A percentile compares a stretch with the other conserved stretches of the same genome.
Conservation (phyloP, 495 filamentous ascomycete genomes). For the Hyaloscypha hepaticicola region DNA sequence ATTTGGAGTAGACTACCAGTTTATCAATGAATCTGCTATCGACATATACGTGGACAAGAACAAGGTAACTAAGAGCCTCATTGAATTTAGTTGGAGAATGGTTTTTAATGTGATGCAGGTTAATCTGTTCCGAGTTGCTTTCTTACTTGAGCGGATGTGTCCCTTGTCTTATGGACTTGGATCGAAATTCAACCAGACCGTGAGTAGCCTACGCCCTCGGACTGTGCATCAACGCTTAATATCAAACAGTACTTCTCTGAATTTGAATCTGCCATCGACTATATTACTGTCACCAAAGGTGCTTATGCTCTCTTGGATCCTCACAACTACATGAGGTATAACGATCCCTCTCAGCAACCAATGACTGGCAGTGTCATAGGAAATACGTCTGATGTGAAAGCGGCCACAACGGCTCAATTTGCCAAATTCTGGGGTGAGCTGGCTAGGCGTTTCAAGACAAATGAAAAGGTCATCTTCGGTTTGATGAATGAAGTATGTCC, state of each 20-base stretch:
- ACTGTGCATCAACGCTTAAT: background rate
- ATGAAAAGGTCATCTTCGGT: conserved; percentile 51
- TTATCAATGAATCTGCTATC: conserved; percentile 46
- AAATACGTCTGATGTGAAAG: conserved; percentile 40
- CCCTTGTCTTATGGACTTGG: conserved; percentile 48
- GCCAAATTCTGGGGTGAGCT: conserved; percentile 54
- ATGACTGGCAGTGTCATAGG: conserved; percentile 50
- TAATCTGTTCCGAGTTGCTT: conserved; percentile 53
- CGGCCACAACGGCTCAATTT: conserved; percentile 49
- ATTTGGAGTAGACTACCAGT: conserved; percentile 52
- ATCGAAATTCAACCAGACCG: conserved; percentile 49
- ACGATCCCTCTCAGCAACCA: conserved; percentile 51
- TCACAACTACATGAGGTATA: conserved; percentile 57
- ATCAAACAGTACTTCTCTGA: conserved; percentile 44
- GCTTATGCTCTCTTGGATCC: conserved; percentile 49
- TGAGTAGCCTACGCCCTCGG: conserved; percentile 4
- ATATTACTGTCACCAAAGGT: conserved; percentile 50
- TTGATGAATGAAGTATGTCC: conserved; percentile 38
- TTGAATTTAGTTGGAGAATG: background rate
- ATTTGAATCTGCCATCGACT: conserved; percentile 50
- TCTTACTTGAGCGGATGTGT: conserved; percentile 55
- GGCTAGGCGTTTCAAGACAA: conserved; percentile 43
- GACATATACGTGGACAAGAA: conserved; percentile 49
- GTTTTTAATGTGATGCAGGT: conserved; percentile 29
- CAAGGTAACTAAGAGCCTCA: conserved; percentile 30